Percentiles rank a stretch among this genome's conserved stretches.
Evolutionary conservation across 164 flowering plant species (phyloP).

Genomic region (Tetracentron sinense): DNA sequence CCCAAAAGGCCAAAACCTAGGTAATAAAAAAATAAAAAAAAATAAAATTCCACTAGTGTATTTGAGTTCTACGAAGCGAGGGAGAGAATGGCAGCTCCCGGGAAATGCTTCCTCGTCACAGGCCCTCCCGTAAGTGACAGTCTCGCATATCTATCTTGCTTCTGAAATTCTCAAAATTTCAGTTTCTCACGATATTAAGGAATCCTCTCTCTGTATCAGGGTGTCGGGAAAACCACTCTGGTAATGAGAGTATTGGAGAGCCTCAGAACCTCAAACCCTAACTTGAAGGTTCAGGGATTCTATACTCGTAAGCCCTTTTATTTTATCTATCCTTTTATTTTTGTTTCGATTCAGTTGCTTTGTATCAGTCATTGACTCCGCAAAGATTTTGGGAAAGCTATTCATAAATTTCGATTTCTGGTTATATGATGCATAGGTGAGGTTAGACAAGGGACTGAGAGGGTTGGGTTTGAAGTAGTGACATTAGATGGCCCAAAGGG

Average conservation of each 20-base stretch:
- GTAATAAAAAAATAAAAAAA: no score
- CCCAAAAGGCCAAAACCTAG: no score
- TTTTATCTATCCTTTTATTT: neutral
- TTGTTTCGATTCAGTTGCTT: neutral
- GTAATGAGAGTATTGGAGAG: conserved; percentile 55
- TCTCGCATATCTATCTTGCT: neutral
- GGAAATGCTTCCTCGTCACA: conserved; percentile 58
- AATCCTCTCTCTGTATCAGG: conserved; percentile 40
- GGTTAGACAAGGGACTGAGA: conserved; percentile 60
- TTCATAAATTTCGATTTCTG: neutral
- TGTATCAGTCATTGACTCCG: no score
- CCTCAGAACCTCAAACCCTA: conserved; percentile 53
- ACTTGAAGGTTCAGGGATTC: conserved; percentile 66
- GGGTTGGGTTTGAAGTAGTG: conserved; percentile 87
- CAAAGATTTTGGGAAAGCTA: no score
- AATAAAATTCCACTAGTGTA: no score
- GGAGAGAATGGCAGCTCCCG: conserved; percentile 38
- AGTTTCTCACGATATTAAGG: neutral
- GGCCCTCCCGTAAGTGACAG: conserved; percentile 48
- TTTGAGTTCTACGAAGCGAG: neutral
- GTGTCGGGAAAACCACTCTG: conserved; percentile 79
- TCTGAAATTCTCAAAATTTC: neutral
- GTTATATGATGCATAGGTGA: conserved; percentile 44
- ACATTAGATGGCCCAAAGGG: conserved; percentile 65
- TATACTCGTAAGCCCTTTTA: conserved; percentile 50